Evolutionary conservation across 2,329 filamentous ascomycete species (phyloP).

Genomic region (Phialophora expanda): DNA sequence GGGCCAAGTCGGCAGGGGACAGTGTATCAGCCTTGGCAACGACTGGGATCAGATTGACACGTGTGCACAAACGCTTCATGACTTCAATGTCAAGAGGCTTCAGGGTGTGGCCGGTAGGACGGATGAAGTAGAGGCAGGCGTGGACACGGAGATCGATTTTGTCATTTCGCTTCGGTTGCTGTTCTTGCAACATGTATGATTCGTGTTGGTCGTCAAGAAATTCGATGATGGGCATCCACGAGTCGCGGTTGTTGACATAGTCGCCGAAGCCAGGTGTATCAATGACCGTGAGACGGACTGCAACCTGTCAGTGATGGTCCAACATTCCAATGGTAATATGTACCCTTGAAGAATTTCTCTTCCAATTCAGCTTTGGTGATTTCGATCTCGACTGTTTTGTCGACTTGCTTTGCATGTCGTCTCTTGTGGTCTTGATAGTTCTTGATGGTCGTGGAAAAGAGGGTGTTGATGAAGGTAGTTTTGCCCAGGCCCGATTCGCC

Average conservation of each 20-base stretch:
- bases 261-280: slow-evolving; percentile 99
- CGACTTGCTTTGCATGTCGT: slow-evolving; percentile 98
- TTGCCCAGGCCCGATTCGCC: slow-evolving; percentile 98
- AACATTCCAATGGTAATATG: background rate
- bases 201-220: slow-evolving; percentile 99
- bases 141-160: slow-evolving; percentile 99
- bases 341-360: slow-evolving; percentile 99
- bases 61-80: slow-evolving; percentile 98
- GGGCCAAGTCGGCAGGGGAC: slow-evolving; percentile 86
- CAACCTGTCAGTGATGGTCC: slow-evolving; percentile 23
- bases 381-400: slow-evolving; percentile 99
- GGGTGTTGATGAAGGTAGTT: slow-evolving; percentile 99
- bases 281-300: slow-evolving; percentile 97
- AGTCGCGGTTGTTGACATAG: slow-evolving; percentile 99
- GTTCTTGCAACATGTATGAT: slow-evolving; percentile 99
- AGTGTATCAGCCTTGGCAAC: slow-evolving; percentile 98
- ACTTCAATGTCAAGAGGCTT: slow-evolving; percentile 99
- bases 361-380: slow-evolving; percentile 99
- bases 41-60: slow-evolving; percentile 97
- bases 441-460: slow-evolving; percentile 99
- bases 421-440: slow-evolving; percentile 99
- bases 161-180: slow-evolving; percentile 95
- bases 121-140: slow-evolving; percentile 98
- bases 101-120: slow-evolving; percentile 95
- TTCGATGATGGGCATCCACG: slow-evolving; percentile 99